These are phyloP conservation scores for Fagopyrum tataricum DNA, from an alignment of 148 eudicot species.

Conservation along the genomic window DNA sequence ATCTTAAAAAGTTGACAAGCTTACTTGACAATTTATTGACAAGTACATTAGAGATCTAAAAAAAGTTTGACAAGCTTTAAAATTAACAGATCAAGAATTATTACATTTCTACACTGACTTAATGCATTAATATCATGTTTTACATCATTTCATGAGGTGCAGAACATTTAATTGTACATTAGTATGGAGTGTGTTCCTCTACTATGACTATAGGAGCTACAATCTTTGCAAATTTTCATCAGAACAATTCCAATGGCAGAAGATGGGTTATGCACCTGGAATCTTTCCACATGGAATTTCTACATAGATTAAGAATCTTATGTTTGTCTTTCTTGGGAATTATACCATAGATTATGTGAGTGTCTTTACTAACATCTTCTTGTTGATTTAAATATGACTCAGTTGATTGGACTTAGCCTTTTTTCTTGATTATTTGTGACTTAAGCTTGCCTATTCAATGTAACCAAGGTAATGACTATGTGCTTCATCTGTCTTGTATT, in stretches of 20 bases:
- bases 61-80: no score
- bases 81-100: no score
- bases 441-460: conserved; percentile 4
- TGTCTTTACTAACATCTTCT: conserved; percentile 3
- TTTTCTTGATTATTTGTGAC: background rate
- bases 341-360: conserved; percentile 81
- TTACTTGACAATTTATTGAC: no score
- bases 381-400: background rate
- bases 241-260: conserved; percentile 74
- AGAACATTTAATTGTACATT: no score
- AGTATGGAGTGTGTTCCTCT: no score
- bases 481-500: conserved; percentile 9
- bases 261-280: conserved; percentile 75
- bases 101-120: no score
- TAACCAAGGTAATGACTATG: background rate
- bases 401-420: no score
- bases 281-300: conserved; percentile 94
- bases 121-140: no score
- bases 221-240: conserved; percentile 87
- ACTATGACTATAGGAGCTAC: no score
- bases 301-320: conserved; percentile 69
- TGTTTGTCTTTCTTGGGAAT: conserved; percentile 92
- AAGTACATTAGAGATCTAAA: no score
- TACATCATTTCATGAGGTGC: no score
- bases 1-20: no score